Conservation (phyloP, 78 protist genomes). For the Tieghemostelium lacteum region DNA sequence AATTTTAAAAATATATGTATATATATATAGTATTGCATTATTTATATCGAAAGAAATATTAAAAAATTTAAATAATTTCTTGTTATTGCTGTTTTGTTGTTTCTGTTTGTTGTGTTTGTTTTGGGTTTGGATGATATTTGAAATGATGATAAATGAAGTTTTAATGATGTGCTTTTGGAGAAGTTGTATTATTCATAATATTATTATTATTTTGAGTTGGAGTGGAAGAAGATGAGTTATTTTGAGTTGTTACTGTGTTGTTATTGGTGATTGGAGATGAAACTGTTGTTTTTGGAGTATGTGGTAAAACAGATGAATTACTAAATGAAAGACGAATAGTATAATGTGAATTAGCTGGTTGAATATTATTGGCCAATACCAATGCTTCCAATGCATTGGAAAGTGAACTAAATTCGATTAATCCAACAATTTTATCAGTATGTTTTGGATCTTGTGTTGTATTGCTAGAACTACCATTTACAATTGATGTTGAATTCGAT, state of each 20-base stretch:
- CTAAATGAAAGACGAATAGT: conserved; percentile 54
- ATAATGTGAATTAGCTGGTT: conserved; percentile 8
- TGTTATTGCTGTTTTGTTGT: background rate
- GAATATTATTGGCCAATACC: conserved; percentile 43
- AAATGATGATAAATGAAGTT: too few relatives aligned
- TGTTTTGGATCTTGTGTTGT: background rate
- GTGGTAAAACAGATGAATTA: conserved; percentile 58
- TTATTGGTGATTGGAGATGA: background rate
- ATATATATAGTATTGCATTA: too few relatives aligned
- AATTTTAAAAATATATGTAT: too few relatives aligned
- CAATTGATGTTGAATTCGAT: background rate
- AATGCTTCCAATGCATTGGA: conserved; percentile 71
- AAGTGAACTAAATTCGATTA: conserved; percentile 34
- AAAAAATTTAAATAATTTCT: too few relatives aligned
- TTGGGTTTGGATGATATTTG: background rate
- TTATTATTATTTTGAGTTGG: too few relatives aligned
- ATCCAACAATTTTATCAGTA: conserved; percentile 64
- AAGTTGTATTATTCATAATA: too few relatives aligned
- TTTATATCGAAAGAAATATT: too few relatives aligned
- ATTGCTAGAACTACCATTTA: background rate
- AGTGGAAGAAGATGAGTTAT: too few relatives aligned
- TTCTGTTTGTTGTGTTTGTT: background rate
- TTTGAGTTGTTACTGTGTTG: too few relatives aligned
- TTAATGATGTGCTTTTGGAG: too few relatives aligned
- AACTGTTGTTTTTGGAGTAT: background rate